Evolutionary conservation across 495 filamentous ascomycete species (phyloP), one percentile per base, ranked within the genome.

Genomic region (Lasiosphaeria hispida): DNA sequence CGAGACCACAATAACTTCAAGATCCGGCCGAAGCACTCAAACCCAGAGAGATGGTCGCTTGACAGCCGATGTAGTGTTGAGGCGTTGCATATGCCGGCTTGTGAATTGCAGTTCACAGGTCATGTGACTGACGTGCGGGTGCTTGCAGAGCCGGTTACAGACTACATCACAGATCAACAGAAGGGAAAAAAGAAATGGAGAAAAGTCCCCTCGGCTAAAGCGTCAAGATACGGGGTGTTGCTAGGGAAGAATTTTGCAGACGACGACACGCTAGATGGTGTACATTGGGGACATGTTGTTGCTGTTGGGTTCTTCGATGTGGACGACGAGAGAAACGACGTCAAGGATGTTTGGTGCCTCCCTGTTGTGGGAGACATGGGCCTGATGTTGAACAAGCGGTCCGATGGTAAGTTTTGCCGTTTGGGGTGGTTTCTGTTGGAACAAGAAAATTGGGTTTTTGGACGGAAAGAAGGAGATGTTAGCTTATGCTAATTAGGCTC

Each of bases 261-360:
- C 4, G 15, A 41, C 17, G 17, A n/a, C 10, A 23, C 17, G 37
- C 13, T 7, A 8, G 10, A 17, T 30, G 50, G 9, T 14, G 35
- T 5, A 7, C 11, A 14, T 37, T 39, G 18, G 50, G 50, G 18
- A 14, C 10, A 38, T 23, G 50, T 53, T 19, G 50, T 41, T 14
- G 50, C 14, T 40, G 17, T 53, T 53, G 50, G 50, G 0, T 53
- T 34, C 36, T 53, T 53, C 15, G 50, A 53, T 10, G 50, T 40
- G 10, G 15, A 23, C 18, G 37, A 39, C 13, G 50, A 53, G 50
- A 53, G 35, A 30, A n/a, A 38, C 36, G 10, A 10, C 17, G 50
- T 53, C 15, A 17, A 41, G 7, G 8, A 18, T 37, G 50, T 53
- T 41, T 53, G 50, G 50, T 53, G 50, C 30, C 50, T 53, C n/a